Base-by-base conservation (phyloP, 257 asterid genomes). In the Rubia yunnanensis region DNA sequence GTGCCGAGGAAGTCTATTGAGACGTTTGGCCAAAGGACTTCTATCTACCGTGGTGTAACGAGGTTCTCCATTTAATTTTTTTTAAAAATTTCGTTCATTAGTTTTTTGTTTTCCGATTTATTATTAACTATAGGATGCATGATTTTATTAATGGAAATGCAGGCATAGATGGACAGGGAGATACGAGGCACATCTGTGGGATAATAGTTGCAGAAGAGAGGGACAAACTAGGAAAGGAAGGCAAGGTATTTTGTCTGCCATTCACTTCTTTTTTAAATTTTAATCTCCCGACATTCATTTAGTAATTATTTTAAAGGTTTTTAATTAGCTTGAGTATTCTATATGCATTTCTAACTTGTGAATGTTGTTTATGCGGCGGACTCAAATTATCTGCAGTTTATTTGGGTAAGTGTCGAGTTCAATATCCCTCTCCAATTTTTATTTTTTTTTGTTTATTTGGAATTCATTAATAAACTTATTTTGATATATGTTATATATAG, bases 181-280 rank as follows among this genome's bases (percentile, higher is more conserved):
- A 87, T 89, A 87, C 66, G 97, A 87, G 63, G 94, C 96, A 79
- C 96, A 89, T 79, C 85, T 89, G 69, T 89, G 96, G 96, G 96
- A 89, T 80, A 89, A 89, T 77, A 89, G 89, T 76, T 85, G 95
- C 52, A 87, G 95, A 77, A 87, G 95, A 78, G 97, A 88, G 86
- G 96, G 97, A 77, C 97, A 90, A 63, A 88, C 96, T 75, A 87
- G 97, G 46, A 90, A 90, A 83, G 97, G 97, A 76, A 85, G 96
- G 87, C 97, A 90, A 84, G 96, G 97, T 88, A 79, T 59, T n/a
- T 41, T 81, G 82, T 83, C 95, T 82, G 77, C 88, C 86, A 74
- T 73, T 81, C 26, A 22, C 5, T 62, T 38, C 10, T 60, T 60
- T 28, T 10, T 44, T 14, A 14, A 15, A 14, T 14, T 14, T 44